These are phyloP conservation scores for Exophiala sp. DNA, from an alignment of 2,329 filamentous ascomycete genomes.

Conservation along the genomic window DNA sequence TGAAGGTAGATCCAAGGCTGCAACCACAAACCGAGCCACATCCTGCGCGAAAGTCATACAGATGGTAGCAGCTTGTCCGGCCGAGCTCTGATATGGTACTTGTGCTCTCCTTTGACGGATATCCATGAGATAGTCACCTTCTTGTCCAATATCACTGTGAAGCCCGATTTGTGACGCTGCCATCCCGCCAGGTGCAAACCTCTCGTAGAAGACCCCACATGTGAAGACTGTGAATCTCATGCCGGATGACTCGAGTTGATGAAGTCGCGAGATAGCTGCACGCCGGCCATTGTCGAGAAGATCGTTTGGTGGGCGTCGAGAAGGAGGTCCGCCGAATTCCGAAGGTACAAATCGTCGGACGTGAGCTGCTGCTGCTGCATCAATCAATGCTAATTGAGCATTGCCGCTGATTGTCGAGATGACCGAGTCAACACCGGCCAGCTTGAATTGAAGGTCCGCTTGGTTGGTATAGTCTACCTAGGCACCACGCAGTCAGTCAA, in stretches of 20 bases:
- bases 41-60: conserved; percentile 66
- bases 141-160: conserved; percentile 48
- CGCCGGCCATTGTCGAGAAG: conserved; percentile 57
- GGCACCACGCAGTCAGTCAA: not conserved
- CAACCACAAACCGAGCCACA: conserved; percentile 62
- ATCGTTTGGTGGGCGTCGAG: conserved; percentile 50
- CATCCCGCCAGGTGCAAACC: conserved; percentile 64
- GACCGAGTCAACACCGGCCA: conserved; percentile 67
- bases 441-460: conserved; percentile 55
- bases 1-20: conserved; percentile 55
- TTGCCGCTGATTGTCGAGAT: conserved; percentile 66
- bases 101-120: conserved; percentile 53
- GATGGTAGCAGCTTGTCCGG: conserved; percentile 50
- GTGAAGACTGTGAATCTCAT: conserved; percentile 67
- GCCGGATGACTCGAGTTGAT: conserved; percentile 46
- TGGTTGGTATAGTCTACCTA: conserved; percentile 60
- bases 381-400: conserved; percentile 64
- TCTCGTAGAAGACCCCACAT: conserved; percentile 70
- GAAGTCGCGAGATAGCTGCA: conserved; percentile 52
- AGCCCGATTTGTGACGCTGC: conserved; percentile 53
- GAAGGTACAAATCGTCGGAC: conserved; percentile 68
- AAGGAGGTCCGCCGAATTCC: conserved; percentile 64
- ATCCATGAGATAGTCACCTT: conserved; percentile 63
- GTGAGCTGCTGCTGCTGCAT: conserved; percentile 58
- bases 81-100: conserved; percentile 51